A percentile compares a stretch with the other conserved stretches of the same genome.
phyloP scores from a whole-genome alignment of 2,329 filamentous ascomycete species.

The Cladophialophora exuberans region DNA sequence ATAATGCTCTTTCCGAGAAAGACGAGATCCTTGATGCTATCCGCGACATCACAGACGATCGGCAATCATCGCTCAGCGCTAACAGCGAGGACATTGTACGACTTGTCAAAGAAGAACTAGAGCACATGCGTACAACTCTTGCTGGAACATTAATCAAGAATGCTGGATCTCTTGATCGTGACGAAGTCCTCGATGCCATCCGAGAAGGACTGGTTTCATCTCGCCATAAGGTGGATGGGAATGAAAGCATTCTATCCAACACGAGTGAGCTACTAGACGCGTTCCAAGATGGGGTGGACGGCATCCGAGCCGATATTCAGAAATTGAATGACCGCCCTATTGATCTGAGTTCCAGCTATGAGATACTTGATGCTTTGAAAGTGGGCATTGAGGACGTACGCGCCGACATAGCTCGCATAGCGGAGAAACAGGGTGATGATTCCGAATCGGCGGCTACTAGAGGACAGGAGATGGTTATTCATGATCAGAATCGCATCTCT shows the following conservation, averaged over 20 bases:
- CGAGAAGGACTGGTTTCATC: constrained; percentile 57
- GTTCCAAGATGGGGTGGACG: constrained; percentile 71
- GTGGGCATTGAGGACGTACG: constrained; percentile 76
- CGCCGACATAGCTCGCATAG: constrained; percentile 76
- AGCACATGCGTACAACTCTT: constrained; percentile 62
- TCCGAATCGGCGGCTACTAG: constrained; percentile 56
- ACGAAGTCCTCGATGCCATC: constrained; percentile 65
- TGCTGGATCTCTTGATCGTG: constrained; percentile 54
- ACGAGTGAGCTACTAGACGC: constrained; percentile 64
- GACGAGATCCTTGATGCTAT: constrained; percentile 66
- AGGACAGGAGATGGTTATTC: constrained; percentile 61
- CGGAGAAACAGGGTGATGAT: constrained; percentile 55
- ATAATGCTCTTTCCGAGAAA: constrained; percentile 59
- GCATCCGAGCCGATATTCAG: constrained; percentile 73
- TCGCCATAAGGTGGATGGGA: constrained; percentile 59
- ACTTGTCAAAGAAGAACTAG: constrained; percentile 63
- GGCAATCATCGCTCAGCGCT: constrained; percentile 40
- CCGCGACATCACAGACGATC: constrained; percentile 33
- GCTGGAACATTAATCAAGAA: constrained; percentile 53
- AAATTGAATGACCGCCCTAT: constrained; percentile 76
- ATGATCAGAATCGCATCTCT: constrained; percentile 57
- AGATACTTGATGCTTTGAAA: constrained; percentile 86
- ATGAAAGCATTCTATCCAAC: constrained; percentile 57
- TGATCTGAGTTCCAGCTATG: constrained; percentile 82
- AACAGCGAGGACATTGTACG: constrained; percentile 50